These are phyloP conservation scores for Cyamopsis tetragonoloba DNA, from an alignment of 306 rosid genomes.

Conservation along the genomic window DNA sequence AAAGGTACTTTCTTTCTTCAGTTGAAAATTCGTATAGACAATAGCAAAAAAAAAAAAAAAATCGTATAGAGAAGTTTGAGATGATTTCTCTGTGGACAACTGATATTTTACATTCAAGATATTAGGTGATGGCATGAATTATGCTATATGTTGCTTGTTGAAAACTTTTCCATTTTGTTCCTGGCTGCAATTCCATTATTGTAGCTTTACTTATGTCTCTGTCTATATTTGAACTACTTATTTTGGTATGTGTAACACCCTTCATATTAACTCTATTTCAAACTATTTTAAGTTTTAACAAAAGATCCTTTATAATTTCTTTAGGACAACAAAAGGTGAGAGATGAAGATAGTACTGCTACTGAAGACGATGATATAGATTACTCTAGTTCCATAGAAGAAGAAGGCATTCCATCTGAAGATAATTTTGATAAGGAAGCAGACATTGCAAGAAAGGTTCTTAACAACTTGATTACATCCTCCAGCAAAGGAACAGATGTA, in stretches of 20 bases:
- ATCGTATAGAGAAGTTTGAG: neutral
- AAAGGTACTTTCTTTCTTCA: conserved; percentile 45
- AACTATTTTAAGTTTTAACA: conserved; percentile 2
- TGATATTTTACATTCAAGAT: neutral
- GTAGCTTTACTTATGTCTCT: neutral
- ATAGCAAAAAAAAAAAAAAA: too few species aligned
- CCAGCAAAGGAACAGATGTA: conserved; percentile 39
- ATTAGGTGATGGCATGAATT: neutral
- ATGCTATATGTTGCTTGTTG: neutral
- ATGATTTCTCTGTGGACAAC: neutral
- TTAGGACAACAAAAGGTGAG: conserved; percentile 46
- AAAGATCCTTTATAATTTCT: conserved; percentile 16
- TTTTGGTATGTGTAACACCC: neutral
- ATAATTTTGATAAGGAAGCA: conserved; percentile 79
- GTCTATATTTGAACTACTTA: neutral
- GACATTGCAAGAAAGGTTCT: conserved; percentile 81
- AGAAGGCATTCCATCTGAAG: conserved; percentile 38
- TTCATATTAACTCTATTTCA: neutral
- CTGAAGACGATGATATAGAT: conserved; percentile 48
- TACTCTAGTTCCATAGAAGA: conserved; percentile 33
- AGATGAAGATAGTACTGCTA: conserved; percentile 43
- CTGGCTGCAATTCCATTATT: neutral
- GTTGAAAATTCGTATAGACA: too few species aligned
- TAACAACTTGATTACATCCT: conserved; percentile 52
- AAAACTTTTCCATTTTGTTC: conserved; percentile 10